Evolutionary conservation across 495 filamentous ascomycete genomes (phyloP).

Genomic region (Penicillium angulare): DNA sequence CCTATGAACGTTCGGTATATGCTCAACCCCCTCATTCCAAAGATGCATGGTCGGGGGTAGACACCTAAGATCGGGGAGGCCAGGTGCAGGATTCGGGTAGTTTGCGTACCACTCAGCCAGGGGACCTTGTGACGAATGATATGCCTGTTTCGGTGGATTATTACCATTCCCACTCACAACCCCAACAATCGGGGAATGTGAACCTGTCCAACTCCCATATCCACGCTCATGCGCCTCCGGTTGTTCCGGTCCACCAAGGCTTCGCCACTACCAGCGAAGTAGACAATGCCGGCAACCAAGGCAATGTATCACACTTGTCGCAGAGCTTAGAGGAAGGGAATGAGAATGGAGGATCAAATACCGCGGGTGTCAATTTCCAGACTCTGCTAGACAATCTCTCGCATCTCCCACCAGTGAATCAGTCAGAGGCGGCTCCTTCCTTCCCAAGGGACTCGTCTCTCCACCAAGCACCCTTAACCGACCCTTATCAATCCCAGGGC

Average conservation of each 20-base stretch:
- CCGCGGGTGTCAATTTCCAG: constrained; percentile 51
- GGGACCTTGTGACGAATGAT: constrained; percentile 19
- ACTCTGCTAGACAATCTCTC: constrained; percentile 53
- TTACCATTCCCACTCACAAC: constrained; percentile 28
- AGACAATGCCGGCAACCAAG: constrained; percentile 27
- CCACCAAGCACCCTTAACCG: constrained; percentile 36
- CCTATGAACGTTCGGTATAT: constrained; percentile 39
- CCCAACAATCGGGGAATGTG: background rate
- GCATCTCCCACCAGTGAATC: constrained; percentile 35
- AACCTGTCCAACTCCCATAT: constrained; percentile 21
- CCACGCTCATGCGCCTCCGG: constrained; percentile 43
- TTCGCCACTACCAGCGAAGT: constrained; percentile 32
- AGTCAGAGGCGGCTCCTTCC: constrained; percentile 29
- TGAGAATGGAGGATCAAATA: constrained; percentile 13
- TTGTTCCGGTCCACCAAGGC: constrained; percentile 52
- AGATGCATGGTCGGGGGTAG: constrained; percentile 16
- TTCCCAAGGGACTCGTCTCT: constrained; percentile 29
- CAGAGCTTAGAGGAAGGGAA: constrained; percentile 30
- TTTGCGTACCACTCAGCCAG: constrained; percentile 21
- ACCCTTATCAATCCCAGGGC: constrained; percentile 38
- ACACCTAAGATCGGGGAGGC: background rate
- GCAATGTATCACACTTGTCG: constrained; percentile 14
- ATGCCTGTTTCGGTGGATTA: constrained; percentile 21
- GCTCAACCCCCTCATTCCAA: constrained; percentile 10
- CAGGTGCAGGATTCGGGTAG: constrained; percentile 19